These are phyloP conservation scores for Lachancea dasiensis DNA, from an alignment of 805 yeast genomes.

Conservation along the genomic window DNA sequence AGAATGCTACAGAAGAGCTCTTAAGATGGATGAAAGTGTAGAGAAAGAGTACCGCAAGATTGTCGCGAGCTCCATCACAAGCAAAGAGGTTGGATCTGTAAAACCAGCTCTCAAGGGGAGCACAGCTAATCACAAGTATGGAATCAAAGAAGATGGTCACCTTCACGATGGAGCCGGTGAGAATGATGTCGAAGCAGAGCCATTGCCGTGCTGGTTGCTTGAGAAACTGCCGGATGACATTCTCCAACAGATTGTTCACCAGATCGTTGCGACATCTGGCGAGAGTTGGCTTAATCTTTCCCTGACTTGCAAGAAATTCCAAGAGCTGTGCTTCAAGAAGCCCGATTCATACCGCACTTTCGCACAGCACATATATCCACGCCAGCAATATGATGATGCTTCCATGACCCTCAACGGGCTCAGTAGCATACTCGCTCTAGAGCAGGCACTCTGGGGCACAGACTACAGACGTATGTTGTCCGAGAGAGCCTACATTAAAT, in stretches of 20 bases:
- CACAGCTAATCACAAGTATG: no score
- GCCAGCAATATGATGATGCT: conserved; percentile 47
- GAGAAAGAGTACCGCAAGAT: conserved; percentile 62
- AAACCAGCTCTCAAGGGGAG: no score
- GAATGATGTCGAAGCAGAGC: conserved; percentile 22
- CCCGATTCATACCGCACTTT: conserved; percentile 46
- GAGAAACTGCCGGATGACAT: conserved; percentile 53
- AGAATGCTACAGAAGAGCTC: conserved; percentile 63
- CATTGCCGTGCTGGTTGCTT: conserved; percentile 38
- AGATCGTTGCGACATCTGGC: conserved; percentile 43
- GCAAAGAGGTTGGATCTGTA: no score
- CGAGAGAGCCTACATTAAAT: conserved; percentile 72
- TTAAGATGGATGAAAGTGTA: conserved; percentile 48
- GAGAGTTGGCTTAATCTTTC: conserved; percentile 62
- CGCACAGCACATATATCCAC: conserved; percentile 46
- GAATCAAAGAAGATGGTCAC: conserved; percentile 4
- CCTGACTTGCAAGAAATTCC: conserved; percentile 50
- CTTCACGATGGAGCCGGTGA: conserved; percentile 7
- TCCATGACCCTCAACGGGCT: conserved; percentile 35
- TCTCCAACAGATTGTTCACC: conserved; percentile 44
- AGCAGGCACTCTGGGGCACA: conserved; percentile 38
- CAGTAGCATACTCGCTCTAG: conserved; percentile 29
- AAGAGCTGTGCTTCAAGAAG: conserved; percentile 51
- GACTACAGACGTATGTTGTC: conserved; percentile 35
- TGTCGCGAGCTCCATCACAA: no score